A percentile compares a stretch with the other conserved stretches of the same genome.
These are phyloP conservation scores for Puccinia polysora DNA, from an alignment of 1,284 basidiomycete genomes.

Conservation along the genomic window DNA sequence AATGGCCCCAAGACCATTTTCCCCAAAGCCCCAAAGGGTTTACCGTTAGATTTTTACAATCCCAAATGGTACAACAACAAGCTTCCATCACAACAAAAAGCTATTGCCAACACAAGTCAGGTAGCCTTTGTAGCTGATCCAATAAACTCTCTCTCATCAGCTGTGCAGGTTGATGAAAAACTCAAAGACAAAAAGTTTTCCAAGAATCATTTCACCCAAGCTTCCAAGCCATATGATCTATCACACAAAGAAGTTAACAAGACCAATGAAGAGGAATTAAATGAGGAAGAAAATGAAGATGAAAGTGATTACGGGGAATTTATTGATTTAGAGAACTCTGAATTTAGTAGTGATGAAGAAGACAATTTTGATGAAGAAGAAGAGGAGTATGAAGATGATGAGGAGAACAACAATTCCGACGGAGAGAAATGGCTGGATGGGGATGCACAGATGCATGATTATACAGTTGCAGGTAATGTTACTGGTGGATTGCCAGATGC, in stretches of 20 bases:
- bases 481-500: no score
- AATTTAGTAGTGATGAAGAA: neutral
- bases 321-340: conserved; percentile 21
- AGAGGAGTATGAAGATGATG: neutral
- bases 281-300: neutral
- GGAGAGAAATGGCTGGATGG: neutral
- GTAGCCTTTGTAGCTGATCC: conserved; percentile 15
- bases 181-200: conserved; percentile 11
- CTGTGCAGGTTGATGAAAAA: conserved; percentile 3
- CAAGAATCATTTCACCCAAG: conserved; percentile 10
- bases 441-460: neutral
- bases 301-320: neutral
- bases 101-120: neutral
- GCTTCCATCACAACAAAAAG: conserved; percentile 1
- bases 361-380: neutral
- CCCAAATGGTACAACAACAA: neutral
- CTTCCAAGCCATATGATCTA: conserved; percentile 7
- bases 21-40: conserved; percentile 8
- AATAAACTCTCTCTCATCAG: neutral
- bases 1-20: neutral
- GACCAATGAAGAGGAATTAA: neutral
- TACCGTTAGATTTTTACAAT: conserved; percentile 20
- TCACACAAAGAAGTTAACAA: neutral
- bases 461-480: neutral
- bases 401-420: neutral